Conservation (phyloP, 2,329 filamentous ascomycete genomes). For the Venturia oleaginea region DNA sequence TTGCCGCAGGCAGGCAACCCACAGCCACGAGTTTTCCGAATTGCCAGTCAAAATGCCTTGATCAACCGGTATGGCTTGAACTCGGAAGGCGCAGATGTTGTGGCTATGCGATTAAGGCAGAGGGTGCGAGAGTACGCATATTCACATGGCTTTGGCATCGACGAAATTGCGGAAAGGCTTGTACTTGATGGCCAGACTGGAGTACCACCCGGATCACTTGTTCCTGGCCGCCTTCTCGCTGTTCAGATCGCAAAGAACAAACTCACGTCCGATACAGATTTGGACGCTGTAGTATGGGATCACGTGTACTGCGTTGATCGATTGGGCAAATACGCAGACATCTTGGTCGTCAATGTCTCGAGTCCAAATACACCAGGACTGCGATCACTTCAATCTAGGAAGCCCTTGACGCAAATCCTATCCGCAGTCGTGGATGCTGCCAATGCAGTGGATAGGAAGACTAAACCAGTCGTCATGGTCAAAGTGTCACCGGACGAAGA, state of each 20-base stretch:
- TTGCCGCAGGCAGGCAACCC: slow-evolving; percentile 82
- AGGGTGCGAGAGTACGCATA: slow-evolving; percentile 71
- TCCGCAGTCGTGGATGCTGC: slow-evolving; percentile 76
- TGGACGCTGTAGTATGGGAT: slow-evolving; percentile 66
- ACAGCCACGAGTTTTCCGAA: slow-evolving; percentile 76
- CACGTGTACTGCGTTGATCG: slow-evolving; percentile 85
- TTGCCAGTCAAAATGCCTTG: slow-evolving; percentile 74
- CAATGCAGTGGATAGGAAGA: slow-evolving; percentile 55
- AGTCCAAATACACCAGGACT: slow-evolving; percentile 93
- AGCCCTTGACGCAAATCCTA: slow-evolving; percentile 72
- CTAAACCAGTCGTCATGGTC: slow-evolving; percentile 81
- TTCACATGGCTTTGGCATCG: slow-evolving; percentile 54
- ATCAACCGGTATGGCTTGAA: slow-evolving; percentile 97
- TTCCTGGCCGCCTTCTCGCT: slow-evolving; percentile 65
- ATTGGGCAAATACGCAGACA: slow-evolving; percentile 80
- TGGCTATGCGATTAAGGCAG: slow-evolving; percentile 69
- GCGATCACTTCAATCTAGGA: slow-evolving; percentile 74
- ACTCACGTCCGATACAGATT: slow-evolving; percentile 73
- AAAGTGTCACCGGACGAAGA: slow-evolving; percentile 97
- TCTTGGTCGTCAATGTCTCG: slow-evolving; percentile 96
- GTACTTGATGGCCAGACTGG: slow-evolving; percentile 68
- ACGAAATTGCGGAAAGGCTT: slow-evolving; percentile 54
- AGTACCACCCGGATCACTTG: slow-evolving; percentile 75
- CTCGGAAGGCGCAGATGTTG: slow-evolving; percentile 77
- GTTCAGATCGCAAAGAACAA: slow-evolving; percentile 98